Evolutionary conservation across 1,284 basidiomycete species (phyloP), one percentile per base, ranked within the genome.

Genomic region (Irpex sp.): DNA sequence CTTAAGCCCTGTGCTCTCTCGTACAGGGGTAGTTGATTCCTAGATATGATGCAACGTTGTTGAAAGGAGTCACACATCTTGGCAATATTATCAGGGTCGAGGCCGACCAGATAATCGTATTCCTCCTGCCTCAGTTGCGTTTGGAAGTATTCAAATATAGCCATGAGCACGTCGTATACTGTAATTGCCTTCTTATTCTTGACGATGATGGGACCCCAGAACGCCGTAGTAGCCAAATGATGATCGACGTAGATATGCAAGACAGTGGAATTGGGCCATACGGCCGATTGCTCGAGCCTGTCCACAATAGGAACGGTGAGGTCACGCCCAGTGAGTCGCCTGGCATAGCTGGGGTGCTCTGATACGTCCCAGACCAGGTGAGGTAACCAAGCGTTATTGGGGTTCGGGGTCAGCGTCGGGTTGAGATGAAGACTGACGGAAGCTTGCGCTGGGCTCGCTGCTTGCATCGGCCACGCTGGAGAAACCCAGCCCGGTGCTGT

Each of bases 121-220:
- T 61, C 59, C n/a, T 51, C 21, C 35, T 23, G 45, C 19, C 28
- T 36, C 28, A 61, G 55, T 12, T 21, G 54, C 37, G 47, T 36
- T 19, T 57, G 59, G 35, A 61, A 56, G 48, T 54, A 61, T 2
- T 57, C 45, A 33, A 49, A 57, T 54, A 57, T 55, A 1, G 47
- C 55, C 28, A 39, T 33, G 37, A 57, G 48, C 16, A 61, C 55
- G 47, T 61, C 56, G 2, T 21, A 36, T 14, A 61, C 48, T 1
- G 56, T 18, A 18, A 61, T 33, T 16, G 9, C 51, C 12, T 56
- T 48, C 28, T 35, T 52, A 12, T 60, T 60, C 36, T 18, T 37
- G 47, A 56, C 56, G 23, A 57, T 49, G 35, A 61, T 61, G 6
- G 59, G 59, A 0, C 59, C 59, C 59, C 59, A 61, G 36, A 57